Evolutionary conservation across 257 asterid genomes (phyloP).

Genomic region (Thymus quinquecostatus): DNA sequence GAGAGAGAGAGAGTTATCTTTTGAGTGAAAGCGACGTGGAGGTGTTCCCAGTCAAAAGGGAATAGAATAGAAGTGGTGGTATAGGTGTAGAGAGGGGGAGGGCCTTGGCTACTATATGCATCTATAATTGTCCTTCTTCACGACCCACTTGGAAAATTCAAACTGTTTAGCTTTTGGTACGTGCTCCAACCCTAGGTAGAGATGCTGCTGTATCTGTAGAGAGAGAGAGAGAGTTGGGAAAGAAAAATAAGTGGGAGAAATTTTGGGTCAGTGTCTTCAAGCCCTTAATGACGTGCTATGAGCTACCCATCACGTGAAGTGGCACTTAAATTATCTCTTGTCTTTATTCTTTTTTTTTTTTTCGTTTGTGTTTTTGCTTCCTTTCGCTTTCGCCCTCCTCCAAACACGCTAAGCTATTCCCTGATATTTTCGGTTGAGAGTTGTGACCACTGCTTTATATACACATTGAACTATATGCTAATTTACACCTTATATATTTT

Average conservation of each 20-base stretch:
- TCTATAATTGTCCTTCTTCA: slow-evolving; percentile 23
- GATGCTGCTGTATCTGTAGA: too few species aligned
- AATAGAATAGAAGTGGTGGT: not conserved
- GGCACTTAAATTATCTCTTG: not conserved
- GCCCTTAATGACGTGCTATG: not conserved
- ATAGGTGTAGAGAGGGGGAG: not conserved
- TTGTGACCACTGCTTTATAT: not conserved
- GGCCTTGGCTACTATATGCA: slow-evolving; percentile 23
- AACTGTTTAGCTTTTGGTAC: not conserved
- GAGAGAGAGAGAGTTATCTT: slow-evolving; percentile 10
- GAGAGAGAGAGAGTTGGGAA: not conserved
- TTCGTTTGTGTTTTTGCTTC: not conserved
- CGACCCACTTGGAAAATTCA: slow-evolving; percentile 23
- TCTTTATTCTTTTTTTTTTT: not conserved
- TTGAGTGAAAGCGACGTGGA: slow-evolving; percentile 32
- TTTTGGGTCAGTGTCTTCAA: not conserved
- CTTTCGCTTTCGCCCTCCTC: slow-evolving; percentile 2
- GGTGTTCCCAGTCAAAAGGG: slow-evolving; percentile 21
- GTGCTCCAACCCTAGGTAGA: slow-evolving; percentile 15
- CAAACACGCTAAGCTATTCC: not conserved
- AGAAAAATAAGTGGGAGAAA: not conserved
- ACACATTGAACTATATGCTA: not conserved
- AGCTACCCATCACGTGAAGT: not conserved
- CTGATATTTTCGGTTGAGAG: not conserved
- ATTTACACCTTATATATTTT: too few species aligned